Evolutionary conservation across 495 filamentous ascomycete species (phyloP).

Genomic region (Halenospora varia): DNA sequence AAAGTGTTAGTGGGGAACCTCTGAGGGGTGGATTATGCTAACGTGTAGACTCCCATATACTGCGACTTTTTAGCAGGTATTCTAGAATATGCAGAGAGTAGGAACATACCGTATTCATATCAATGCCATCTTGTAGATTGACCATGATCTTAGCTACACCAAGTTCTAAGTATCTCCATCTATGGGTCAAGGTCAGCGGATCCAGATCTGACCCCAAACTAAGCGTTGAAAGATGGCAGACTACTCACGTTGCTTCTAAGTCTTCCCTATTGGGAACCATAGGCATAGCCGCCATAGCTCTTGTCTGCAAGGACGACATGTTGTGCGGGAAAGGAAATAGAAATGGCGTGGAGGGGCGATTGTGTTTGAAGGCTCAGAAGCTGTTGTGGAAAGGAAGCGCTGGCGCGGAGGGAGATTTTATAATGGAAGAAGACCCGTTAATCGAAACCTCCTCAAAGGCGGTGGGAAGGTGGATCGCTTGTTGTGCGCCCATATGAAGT

Average conservation of each 20-base stretch:
- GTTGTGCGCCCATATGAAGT: not conserved
- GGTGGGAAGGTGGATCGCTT: not conserved
- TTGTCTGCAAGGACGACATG: constrained; percentile 17
- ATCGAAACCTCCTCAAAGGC: not conserved
- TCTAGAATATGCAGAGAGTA: not conserved
- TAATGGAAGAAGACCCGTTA: not conserved
- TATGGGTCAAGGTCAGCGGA: constrained; percentile 29
- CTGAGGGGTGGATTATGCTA: constrained; percentile 32
- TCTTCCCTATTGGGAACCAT: constrained; percentile 71
- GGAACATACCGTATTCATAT: constrained; percentile 71
- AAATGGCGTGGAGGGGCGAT: constrained; percentile 1
- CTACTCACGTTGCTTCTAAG: constrained; percentile 72
- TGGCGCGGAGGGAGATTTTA: not conserved
- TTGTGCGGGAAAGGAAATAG: constrained; percentile 3
- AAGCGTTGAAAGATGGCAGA: constrained; percentile 22
- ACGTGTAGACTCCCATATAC: constrained; percentile 99
- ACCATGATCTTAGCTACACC: constrained; percentile 92
- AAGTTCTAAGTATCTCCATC: constrained; percentile 83
- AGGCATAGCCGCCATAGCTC: constrained; percentile 30
- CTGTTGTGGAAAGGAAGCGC: not conserved
- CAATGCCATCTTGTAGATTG: constrained; percentile 84
- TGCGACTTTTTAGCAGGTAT: constrained; percentile 25
- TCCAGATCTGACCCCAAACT: constrained; percentile 47
- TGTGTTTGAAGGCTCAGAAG: not conserved
- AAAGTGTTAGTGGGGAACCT: constrained; percentile 21